Evolutionary conservation across 2,329 filamentous ascomycete genomes (phyloP).

Genomic region (Tolypocladium nubicola): DNA sequence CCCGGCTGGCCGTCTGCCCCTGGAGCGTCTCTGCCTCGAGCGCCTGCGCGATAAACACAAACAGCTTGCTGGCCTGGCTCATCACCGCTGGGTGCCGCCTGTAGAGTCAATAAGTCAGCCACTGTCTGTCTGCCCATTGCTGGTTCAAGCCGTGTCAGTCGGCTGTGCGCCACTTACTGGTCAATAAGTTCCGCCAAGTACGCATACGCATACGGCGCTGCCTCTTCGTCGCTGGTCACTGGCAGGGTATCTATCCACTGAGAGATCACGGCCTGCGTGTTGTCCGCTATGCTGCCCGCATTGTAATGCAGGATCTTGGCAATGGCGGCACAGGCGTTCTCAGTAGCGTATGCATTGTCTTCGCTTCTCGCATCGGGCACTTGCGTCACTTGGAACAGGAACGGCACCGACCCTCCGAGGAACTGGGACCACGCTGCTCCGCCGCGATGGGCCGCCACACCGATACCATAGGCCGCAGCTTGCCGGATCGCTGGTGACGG

Average conservation of each 20-base stretch:
- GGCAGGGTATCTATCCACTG: constrained; percentile 89
- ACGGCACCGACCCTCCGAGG: constrained; percentile 66
- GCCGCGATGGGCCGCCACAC: constrained; percentile 88
- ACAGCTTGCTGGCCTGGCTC: constrained; percentile 68
- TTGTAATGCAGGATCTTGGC: constrained; percentile 96
- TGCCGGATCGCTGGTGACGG: constrained; percentile 84
- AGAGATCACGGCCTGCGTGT: constrained; percentile 64
- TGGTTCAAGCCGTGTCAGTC: neutral
- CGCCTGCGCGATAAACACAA: constrained; percentile 76
- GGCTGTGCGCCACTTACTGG: constrained; percentile 55
- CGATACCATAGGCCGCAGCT: constrained; percentile 91
- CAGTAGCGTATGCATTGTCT: constrained; percentile 92
- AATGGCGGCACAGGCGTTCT: constrained; percentile 93
- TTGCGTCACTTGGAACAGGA: constrained; percentile 75
- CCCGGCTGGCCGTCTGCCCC: constrained; percentile 67
- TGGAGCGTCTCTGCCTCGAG: constrained; percentile 85
- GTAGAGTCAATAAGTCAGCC: constrained; percentile 14
- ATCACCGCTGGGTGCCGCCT: constrained; percentile 82
- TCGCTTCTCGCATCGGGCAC: constrained; percentile 75
- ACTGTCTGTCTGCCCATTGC: neutral
- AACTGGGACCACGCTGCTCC: constrained; percentile 83
- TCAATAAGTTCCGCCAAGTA: constrained; percentile 88
- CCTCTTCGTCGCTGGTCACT: constrained; percentile 91
- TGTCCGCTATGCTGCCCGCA: constrained; percentile 61
- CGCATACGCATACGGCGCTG: constrained; percentile 88